These are phyloP conservation scores for Vaccinium darrowii DNA, from an alignment of 148 eudicot species.

Conservation along the genomic window DNA sequence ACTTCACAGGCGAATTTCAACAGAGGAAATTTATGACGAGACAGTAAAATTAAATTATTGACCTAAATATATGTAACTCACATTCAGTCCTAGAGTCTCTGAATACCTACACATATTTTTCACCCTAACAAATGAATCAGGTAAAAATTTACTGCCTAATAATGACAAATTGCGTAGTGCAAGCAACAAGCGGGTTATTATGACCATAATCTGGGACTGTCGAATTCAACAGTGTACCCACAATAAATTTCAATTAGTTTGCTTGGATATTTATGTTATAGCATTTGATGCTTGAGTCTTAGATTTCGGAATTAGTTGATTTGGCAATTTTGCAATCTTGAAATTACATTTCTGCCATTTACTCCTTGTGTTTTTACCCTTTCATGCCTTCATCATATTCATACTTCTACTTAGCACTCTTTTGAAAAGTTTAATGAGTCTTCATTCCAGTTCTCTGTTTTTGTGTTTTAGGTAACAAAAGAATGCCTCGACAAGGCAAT, in stretches of 20 bases:
- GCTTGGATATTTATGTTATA: slow-evolving; percentile 6
- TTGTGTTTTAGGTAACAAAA: slow-evolving; percentile 71
- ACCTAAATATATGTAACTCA: background rate
- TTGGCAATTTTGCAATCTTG: background rate
- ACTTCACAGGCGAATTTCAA: too few species aligned
- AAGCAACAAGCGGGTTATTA: background rate
- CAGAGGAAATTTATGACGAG: too few species aligned
- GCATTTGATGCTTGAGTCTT: background rate
- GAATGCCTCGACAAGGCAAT: slow-evolving; percentile 89
- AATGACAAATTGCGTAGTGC: background rate
- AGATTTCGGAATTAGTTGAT: background rate
- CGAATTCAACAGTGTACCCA: background rate
- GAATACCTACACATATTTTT: background rate
- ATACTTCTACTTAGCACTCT: background rate
- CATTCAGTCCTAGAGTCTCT: background rate
- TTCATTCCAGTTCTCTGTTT: background rate
- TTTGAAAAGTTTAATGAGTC: background rate
- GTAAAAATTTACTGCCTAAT: background rate
- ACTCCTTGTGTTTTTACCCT: background rate
- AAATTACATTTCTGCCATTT: background rate
- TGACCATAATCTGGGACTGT: background rate
- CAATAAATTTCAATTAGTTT: background rate
- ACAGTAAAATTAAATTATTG: background rate
- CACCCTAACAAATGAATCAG: background rate
- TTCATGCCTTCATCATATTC: background rate